A percentile compares a stretch with the other conserved stretches of the same genome.
Evolutionary conservation across 331 rosid species (phyloP).

Genomic region (Acacia concinna): DNA sequence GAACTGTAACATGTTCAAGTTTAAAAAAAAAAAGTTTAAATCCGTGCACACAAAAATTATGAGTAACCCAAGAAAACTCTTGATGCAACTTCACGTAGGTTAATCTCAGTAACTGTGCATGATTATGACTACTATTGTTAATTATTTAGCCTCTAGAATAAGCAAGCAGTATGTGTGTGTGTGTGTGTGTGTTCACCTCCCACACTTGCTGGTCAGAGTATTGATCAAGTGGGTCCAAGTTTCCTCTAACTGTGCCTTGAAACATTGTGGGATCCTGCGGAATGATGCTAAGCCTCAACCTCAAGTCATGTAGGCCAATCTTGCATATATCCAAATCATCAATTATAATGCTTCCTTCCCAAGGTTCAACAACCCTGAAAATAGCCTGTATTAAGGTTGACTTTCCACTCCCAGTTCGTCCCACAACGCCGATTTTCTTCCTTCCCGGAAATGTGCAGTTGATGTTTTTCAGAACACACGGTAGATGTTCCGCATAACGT

Average conservation of each 20-base stretch:
- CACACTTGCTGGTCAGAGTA: constrained; percentile 72
- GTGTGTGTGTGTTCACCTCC: constrained; percentile 49
- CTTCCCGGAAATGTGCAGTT: constrained; percentile 87
- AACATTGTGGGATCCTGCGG: constrained; percentile 94
- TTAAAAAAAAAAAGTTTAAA: not conserved
- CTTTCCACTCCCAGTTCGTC: constrained; percentile 20
- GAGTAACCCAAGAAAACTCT: not conserved
- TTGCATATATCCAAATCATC: constrained; percentile 73
- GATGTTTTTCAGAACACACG: constrained; percentile 75
- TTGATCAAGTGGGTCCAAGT: constrained; percentile 73
- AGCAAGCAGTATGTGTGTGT: not conserved
- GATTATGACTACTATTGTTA: not conserved
- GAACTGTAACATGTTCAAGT: not conserved
- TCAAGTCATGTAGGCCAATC: constrained; percentile 92
- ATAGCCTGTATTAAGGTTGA: constrained; percentile 13
- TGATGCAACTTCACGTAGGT: not conserved
- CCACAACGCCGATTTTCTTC: constrained; percentile 49
- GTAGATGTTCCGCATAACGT: constrained; percentile 93
- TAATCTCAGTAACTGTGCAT: not conserved
- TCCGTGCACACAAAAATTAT: not conserved
- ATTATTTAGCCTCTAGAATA: not conserved
- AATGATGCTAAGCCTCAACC: constrained; percentile 90
- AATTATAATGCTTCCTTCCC: constrained; percentile 78
- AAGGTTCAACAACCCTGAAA: constrained; percentile 85
- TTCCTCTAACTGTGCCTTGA: constrained; percentile 90